Base-by-base conservation (phyloP, 1,139 yeast genomes). In the Wickerhamomyces sp. region DNA sequence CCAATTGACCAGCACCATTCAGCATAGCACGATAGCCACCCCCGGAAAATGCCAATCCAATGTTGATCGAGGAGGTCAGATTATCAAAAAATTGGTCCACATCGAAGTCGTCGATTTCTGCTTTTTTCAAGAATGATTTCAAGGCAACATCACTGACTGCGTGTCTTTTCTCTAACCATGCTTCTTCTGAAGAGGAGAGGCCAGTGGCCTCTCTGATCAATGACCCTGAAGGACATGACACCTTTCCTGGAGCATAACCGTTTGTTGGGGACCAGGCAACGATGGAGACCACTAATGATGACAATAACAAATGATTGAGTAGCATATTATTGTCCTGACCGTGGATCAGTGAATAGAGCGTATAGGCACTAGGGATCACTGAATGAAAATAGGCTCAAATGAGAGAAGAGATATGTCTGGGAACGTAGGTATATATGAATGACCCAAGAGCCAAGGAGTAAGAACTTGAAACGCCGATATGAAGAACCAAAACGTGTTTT, bases 1-100 rank as follows among this genome's bases (percentile, higher is more conserved):
- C 71, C 29, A 87, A 65, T 62, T 81, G 79, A 38, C 96, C 96
- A 3, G 95, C 95, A 7, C 95, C 95, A 43, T 73, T 66, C 35
- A 88, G 67, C 95, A 88, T 85, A 43, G 96, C 94, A 48, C 96
- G 75, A 65, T 85, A 88, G 3, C 96, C 94, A 55, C 96, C 96
- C 36, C 96, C 96, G 6, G 90, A 79, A 57, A 85, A 83, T 3
- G 95, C 88, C 32, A 87, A 60, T 2, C 83, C 96, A 45, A 87
- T 71, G 40, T 66, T 71, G 43, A 75, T 69, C 29, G 72, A 64
- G 43, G 31, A 9, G 3, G 14, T 34, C 11, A 62, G 50, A 61
- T 66, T 53, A 46, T 66, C 64, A 55, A 83, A 59, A 55, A 78
- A 80, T 7, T 60, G 53, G 26, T 64, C 67, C 3, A 79, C 74